Conservation (phyloP, 495 filamentous ascomycete species). For the Daldinia grandis region DNA sequence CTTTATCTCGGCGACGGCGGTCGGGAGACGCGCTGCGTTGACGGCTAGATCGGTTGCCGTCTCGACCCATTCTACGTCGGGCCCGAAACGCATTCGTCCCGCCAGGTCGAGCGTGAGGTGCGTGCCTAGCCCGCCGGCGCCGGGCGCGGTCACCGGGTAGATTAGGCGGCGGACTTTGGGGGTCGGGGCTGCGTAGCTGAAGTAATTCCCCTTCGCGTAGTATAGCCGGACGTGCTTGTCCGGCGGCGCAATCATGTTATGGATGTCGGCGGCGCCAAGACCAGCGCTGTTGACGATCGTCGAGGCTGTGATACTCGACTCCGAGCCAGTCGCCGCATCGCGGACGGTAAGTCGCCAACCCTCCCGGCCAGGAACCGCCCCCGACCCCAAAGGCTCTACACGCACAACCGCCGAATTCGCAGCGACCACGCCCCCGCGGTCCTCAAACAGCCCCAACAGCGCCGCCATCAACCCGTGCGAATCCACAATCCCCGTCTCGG, state of each 20-base stretch:
- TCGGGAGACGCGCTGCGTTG: slow-evolving; percentile 64
- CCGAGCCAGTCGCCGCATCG: slow-evolving; percentile 53
- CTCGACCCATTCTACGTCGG: slow-evolving; percentile 93
- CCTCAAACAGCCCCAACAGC: slow-evolving; percentile 77
- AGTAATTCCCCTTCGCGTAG: slow-evolving; percentile 97
- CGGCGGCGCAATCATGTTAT: slow-evolving; percentile 80
- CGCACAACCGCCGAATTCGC: slow-evolving; percentile 68
- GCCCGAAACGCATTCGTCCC: slow-evolving; percentile 88
- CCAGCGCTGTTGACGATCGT: slow-evolving; percentile 88
- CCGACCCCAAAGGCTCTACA: slow-evolving; percentile 59
- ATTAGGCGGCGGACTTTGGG: slow-evolving; percentile 79
- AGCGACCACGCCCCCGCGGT: slow-evolving; percentile 76
- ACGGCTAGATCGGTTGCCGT: slow-evolving; percentile 51
- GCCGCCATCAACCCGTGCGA: slow-evolving; percentile 83
- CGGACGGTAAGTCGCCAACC: slow-evolving; percentile 58
- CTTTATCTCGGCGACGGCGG: slow-evolving; percentile 76
- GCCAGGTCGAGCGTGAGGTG: slow-evolving; percentile 92
- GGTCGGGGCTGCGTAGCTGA: slow-evolving; percentile 73
- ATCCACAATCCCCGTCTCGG: slow-evolving; percentile 89
- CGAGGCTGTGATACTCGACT: slow-evolving; percentile 71
- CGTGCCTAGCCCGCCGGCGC: slow-evolving; percentile 86
- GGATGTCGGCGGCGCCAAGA: slow-evolving; percentile 75
- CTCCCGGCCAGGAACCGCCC: slow-evolving; percentile 62
- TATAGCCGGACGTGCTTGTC: slow-evolving; percentile 66
- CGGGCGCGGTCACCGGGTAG: slow-evolving; percentile 84